Conservation (phyloP, 1,284 basidiomycete species). For the Neotropicomus parvogracilis region DNA sequence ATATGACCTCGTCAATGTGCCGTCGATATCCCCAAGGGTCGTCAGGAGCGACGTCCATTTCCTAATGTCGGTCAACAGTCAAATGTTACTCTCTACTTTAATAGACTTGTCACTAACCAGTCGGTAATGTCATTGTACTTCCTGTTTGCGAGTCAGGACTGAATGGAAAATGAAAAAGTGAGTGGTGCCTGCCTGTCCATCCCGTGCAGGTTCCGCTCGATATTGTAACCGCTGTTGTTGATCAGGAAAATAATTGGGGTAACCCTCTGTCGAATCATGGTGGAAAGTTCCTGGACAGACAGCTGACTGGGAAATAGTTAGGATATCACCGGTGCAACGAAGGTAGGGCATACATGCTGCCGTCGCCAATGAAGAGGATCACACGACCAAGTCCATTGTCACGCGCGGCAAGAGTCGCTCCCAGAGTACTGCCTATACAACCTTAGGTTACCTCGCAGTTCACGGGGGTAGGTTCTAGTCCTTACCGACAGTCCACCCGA, state of each 20-base stretch:
- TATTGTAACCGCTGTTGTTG: constrained; percentile 88
- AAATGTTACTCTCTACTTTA: constrained; percentile 2
- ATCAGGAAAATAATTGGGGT: constrained; percentile 82
- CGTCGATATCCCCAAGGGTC: constrained; percentile 54
- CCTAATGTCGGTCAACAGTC: constrained; percentile 22
- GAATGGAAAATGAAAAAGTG: constrained; percentile 15
- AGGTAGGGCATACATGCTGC: constrained; percentile 55
- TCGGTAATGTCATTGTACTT: constrained; percentile 73
- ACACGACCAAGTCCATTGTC: constrained; percentile 64
- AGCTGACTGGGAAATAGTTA: constrained; percentile 49
- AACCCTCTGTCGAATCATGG: constrained; percentile 67
- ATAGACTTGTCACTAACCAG: constrained; percentile 40
- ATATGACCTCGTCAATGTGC: constrained; percentile 59
- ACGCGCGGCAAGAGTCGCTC: constrained; percentile 74
- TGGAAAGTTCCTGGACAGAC: constrained; percentile 73
- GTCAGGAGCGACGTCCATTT: constrained; percentile 61
- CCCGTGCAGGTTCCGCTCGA: constrained; percentile 80
- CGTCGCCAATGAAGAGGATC: constrained; percentile 86
- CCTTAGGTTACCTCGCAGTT: constrained; percentile 9
- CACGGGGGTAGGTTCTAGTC: constrained; percentile 12
- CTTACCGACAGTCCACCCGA: constrained; percentile 81
- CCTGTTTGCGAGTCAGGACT: constrained; percentile 37
- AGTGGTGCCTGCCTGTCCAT: constrained; percentile 37
- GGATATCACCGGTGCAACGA: not conserved
- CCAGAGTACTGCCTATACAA: constrained; percentile 55